These are phyloP conservation scores for Suzukiozyma palmioleophila DNA, from an alignment of 1,139 yeast genomes.

Conservation along the genomic window DNA sequence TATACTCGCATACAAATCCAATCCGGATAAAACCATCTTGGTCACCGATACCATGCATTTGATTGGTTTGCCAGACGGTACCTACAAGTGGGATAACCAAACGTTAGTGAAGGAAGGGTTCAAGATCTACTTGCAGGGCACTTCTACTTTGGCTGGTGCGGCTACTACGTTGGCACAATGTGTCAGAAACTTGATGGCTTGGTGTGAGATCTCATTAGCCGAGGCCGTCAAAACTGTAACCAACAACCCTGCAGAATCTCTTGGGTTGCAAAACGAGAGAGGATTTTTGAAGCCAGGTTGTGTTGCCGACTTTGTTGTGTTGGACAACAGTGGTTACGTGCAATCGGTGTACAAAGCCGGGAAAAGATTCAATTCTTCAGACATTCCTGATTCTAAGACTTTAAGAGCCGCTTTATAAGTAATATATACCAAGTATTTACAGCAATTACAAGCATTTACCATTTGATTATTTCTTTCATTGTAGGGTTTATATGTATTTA, in stretches of 20 bases:
- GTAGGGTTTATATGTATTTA: too few species aligned
- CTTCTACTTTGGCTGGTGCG: slow-evolving; percentile 61
- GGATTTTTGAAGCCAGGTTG: slow-evolving; percentile 54
- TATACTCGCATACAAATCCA: slow-evolving; percentile 48
- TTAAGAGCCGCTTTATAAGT: slow-evolving; percentile 2
- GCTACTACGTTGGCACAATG: slow-evolving; percentile 56
- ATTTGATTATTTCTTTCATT: too few species aligned
- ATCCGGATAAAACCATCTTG: slow-evolving; percentile 52
- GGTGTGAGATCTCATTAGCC: slow-evolving; percentile 50
- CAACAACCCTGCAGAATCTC: slow-evolving; percentile 50
- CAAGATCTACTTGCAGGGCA: slow-evolving; percentile 47
- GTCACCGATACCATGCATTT: slow-evolving; percentile 63
- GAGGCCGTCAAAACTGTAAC: slow-evolving; percentile 57
- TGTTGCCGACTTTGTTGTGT: slow-evolving; percentile 56
- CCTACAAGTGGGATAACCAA: slow-evolving; percentile 47
- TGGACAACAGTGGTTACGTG: slow-evolving; percentile 43
- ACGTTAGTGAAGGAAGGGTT: slow-evolving; percentile 48
- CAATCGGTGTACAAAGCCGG: slow-evolving; percentile 52
- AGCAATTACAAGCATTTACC: too few species aligned
- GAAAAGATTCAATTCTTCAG: slow-evolving; percentile 20
- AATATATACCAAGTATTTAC: too few species aligned
- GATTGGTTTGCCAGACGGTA: slow-evolving; percentile 50
- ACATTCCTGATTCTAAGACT: slow-evolving; percentile 2
- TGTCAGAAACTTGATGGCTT: slow-evolving; percentile 47
- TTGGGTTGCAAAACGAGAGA: slow-evolving; percentile 40